Base-by-base conservation (phyloP, 2,329 filamentous ascomycete genomes). In the Penicillium sp. region DNA sequence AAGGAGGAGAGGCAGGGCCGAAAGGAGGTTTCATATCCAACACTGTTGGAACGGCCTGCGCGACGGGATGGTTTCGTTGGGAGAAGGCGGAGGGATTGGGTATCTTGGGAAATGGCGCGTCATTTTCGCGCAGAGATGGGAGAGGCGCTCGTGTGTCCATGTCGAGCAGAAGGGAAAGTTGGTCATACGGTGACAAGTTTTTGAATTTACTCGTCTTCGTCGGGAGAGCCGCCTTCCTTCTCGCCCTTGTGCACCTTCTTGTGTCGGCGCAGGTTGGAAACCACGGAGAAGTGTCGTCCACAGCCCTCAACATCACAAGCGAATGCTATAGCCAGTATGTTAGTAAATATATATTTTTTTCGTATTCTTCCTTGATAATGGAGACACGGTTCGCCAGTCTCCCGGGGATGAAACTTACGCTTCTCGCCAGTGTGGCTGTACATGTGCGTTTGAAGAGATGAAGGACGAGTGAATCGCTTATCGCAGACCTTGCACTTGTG, bases 401-500 rank as follows among this genome's bases (percentile, higher is more conserved):
- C 1, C 6, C 15, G n/a, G 42, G n/a, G 10, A 47, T 33, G 30
- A 17, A 89, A 89, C 93, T 85, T 87, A 97, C 93, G 94, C 83
- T 98, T 98, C 79, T 98, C 94, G 75, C 94, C 94, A 59, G 94
- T 98, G 75, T 98, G 94, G 79, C 93, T 97, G 81, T 97, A 97
- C 91, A 97, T 97, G 76, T 98, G 94, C 35, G 94, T 98, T 76
- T 97, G 94, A 42, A 98, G 80, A 15, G 94, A 97, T 75, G 93
- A 97, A 1, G 94, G 94, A 58, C 94, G 87, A 2, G 94, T 97
- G 78, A 98, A 98, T 47, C 94, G 89, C 85, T 98, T 97, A 80
- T 97, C 94, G 83, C 94, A 98, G 63, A 98, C 91, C 82, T 97
- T 97, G 86, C 94, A 98, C 84, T 97, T 97, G 83, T 98, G 95